Conservation (phyloP, 192 early-diverging fungal species). For the Podochytrium sp. region DNA sequence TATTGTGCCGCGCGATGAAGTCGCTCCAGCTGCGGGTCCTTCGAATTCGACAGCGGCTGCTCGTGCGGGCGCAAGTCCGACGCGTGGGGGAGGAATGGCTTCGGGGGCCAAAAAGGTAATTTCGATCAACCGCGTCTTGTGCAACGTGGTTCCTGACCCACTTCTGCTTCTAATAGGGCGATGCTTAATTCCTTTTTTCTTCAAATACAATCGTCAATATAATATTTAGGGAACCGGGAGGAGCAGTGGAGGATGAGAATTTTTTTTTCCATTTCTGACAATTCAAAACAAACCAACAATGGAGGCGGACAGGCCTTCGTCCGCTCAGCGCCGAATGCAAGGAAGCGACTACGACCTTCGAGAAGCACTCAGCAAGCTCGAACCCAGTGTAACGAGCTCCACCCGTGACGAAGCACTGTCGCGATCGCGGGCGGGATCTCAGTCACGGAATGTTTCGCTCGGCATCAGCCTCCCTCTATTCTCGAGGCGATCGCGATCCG, state of each 20-base stretch:
- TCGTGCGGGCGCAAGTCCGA: neutral
- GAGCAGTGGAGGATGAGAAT: too few relatives aligned
- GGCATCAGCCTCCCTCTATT: neutral
- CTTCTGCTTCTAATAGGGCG: too few relatives aligned
- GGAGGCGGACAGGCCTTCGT: neutral
- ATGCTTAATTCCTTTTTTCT: neutral
- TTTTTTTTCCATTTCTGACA: neutral
- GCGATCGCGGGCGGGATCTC: neutral
- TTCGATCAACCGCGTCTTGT: too few relatives aligned
- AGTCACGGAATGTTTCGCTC: neutral
- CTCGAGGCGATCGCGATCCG: neutral
- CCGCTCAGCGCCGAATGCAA: too few relatives aligned
- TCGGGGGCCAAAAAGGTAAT: neutral
- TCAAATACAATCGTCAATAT: neutral
- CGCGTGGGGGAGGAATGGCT: neutral
- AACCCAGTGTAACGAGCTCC: neutral
- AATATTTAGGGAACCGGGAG: neutral
- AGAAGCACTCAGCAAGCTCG: constrained; percentile 19
- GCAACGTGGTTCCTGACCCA: too few relatives aligned
- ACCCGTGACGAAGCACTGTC: neutral
- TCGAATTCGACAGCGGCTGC: neutral
- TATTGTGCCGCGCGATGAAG: constrained; percentile 91
- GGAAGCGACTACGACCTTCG: constrained; percentile 1
- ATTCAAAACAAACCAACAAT: neutral
- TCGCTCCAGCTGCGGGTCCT: constrained; percentile 23